Percentiles rank a stretch among this genome's conserved stretches.
Evolutionary conservation across 495 filamentous ascomycete species (phyloP).

Genomic region (Massariosphaeria phaeospora): DNA sequence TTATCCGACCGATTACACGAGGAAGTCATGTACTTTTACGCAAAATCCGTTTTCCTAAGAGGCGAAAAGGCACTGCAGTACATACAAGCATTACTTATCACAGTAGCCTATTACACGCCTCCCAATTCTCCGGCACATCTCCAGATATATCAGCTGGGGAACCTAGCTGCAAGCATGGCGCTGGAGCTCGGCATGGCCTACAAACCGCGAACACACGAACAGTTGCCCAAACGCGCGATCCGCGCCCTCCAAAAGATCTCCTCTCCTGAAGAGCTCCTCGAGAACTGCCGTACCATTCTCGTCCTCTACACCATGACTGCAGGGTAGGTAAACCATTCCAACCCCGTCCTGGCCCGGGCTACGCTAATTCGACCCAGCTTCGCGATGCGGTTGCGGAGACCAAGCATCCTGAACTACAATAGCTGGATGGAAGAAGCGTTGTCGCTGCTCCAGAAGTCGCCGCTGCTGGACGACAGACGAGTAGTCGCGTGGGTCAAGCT

Average conservation of each 20-base stretch:
- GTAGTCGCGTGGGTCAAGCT: slow-evolving; percentile 47
- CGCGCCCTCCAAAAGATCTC: slow-evolving; percentile 16
- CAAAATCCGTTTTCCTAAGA: slow-evolving; percentile 48
- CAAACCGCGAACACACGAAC: slow-evolving; percentile 34
- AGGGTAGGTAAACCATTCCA: too few species aligned
- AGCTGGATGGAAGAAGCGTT: slow-evolving; percentile 51
- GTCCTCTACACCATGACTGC: slow-evolving; percentile 49
- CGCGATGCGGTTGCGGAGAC: slow-evolving; percentile 50
- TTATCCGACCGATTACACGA: slow-evolving; percentile 47
- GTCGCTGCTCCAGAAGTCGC: slow-evolving; percentile 43
- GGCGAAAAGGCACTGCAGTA: slow-evolving; percentile 53
- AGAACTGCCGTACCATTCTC: slow-evolving; percentile 43
- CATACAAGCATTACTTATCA: slow-evolving; percentile 50
- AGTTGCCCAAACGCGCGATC: slow-evolving; percentile 24
- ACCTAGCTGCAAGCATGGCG: slow-evolving; percentile 54
- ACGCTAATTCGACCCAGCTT: slow-evolving; percentile 38
- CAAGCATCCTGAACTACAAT: slow-evolving; percentile 50
- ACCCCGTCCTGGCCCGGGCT: too few species aligned
- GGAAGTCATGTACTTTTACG: slow-evolving; percentile 49
- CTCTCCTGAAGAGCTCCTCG: slow-evolving; percentile 26
- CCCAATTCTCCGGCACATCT: slow-evolving; percentile 46
- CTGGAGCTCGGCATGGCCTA: slow-evolving; percentile 51
- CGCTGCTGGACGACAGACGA: slow-evolving; percentile 43
- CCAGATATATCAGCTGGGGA: slow-evolving; percentile 52
- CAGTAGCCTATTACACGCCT: slow-evolving; percentile 50